A percentile compares a stretch with the other conserved stretches of the same genome.
Evolutionary conservation across 179 eudicot species (phyloP).

Genomic region (Heliamphora pulchella): DNA sequence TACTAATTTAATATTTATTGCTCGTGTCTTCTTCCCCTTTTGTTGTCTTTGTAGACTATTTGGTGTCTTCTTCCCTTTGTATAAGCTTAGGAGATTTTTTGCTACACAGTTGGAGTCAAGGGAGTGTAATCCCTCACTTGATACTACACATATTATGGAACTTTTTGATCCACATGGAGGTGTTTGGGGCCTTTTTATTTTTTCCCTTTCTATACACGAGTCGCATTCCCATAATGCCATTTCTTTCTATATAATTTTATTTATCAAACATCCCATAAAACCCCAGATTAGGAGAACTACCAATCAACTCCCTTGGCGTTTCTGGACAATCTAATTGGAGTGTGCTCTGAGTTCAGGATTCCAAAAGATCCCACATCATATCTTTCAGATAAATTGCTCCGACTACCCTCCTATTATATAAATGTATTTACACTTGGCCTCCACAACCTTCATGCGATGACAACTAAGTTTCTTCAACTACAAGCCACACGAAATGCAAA

Average conservation of each 20-base stretch:
- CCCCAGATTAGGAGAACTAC: background rate
- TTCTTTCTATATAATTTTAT: too few species aligned
- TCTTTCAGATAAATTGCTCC: background rate
- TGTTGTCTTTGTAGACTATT: background rate
- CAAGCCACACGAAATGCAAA: background rate
- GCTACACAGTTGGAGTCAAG: too few species aligned
- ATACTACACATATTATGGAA: too few species aligned
- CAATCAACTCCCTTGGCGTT: background rate
- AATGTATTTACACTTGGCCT: background rate
- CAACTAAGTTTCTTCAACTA: background rate
- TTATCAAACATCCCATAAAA: background rate
- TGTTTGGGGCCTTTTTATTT: too few species aligned
- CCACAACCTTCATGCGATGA: background rate
- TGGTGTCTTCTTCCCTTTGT: too few species aligned
- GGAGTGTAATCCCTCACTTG: too few species aligned
- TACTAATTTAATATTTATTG: background rate
- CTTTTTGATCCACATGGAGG: too few species aligned
- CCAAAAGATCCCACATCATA: background rate
- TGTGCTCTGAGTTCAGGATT: background rate
- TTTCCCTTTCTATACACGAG: too few species aligned
- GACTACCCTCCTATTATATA: background rate
- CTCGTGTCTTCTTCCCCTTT: background rate
- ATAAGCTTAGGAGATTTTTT: too few species aligned
- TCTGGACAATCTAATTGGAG: background rate
- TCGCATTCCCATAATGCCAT: too few species aligned